Evolutionary conservation across 2,329 filamentous ascomycete species (phyloP), one percentile per base, ranked within the genome.

Genomic region (Pestalotiopsis sp.): DNA sequence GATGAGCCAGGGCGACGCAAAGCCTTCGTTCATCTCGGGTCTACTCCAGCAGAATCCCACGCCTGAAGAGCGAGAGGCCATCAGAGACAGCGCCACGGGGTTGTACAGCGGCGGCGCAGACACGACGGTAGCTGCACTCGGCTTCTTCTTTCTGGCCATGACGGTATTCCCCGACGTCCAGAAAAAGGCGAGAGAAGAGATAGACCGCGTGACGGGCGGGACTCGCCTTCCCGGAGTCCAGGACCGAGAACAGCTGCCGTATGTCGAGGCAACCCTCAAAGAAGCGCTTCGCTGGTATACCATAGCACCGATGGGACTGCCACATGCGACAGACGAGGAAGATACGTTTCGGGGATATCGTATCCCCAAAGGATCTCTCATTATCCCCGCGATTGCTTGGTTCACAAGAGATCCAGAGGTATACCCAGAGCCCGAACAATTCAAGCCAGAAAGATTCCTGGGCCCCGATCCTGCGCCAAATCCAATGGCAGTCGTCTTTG

Each of bases 131-230:
- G 83, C 78, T 1, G 76, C 81, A 0, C 70, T 85, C 3, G 71
- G 75, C 3, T 66, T 68, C 0, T 87, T 87, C 75, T 85, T 83
- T 72, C 75, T 87, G 2, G 82, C 81, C 12, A 86, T 88, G 82
- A 78, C 77, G 2, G 58, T 84, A 3, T 79, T 80, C 64, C 86
- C 86, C 0, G 81, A 85, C 36, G 78, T 82, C 0, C 84, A 86
- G 45, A 74, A 72, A 2, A 78, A 71, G 75, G 61, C 61, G 14
- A 64, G 41, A 81, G 72, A 74, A 62, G 73, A 76, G 20, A 75
- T 78, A n/a, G 76, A 78, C 60, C 71, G 71, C 2, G 75, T 78
- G 5, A 68, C 77, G 25, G 76, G 83, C 1, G 65, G 72, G 2
- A 70, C 75, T 11, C 67, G 76, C 9, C 72, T 78, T 2, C 76